Conservation (phyloP, 2,329 filamentous ascomycete genomes). For the Gaeumannomyces sp. region DNA sequence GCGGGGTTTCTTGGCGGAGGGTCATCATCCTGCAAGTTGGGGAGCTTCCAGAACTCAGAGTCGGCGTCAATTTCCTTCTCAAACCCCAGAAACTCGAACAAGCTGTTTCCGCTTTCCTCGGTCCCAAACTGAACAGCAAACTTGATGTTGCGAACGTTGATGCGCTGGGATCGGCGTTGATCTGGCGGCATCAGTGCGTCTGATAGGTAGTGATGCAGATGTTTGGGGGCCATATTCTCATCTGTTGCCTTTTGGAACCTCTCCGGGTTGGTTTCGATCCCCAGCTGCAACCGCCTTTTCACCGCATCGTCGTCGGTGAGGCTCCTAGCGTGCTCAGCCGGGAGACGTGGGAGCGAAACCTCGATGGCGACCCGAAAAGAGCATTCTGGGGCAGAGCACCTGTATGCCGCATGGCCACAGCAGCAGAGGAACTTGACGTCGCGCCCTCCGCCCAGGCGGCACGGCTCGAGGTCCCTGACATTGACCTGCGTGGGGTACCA, state of each 20-base stretch:
- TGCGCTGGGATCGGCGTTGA: slow-evolving; percentile 25
- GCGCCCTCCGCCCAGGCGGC: slow-evolving; percentile 4
- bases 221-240: slow-evolving; percentile 32
- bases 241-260: slow-evolving; percentile 36
- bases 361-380: slow-evolving; percentile 38
- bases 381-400: slow-evolving; percentile 36
- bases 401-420: slow-evolving; percentile 29
- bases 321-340: slow-evolving; percentile 32
- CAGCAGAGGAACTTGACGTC: slow-evolving; percentile 33
- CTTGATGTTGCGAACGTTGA: slow-evolving; percentile 51
- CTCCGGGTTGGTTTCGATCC: slow-evolving; percentile 38
- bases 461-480: slow-evolving; percentile 9
- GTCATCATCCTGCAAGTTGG: slow-evolving; percentile 5
- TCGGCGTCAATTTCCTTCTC: slow-evolving; percentile 30
- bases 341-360: slow-evolving; percentile 43
- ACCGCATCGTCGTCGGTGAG: slow-evolving; percentile 42
- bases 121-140: slow-evolving; percentile 47
- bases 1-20: slow-evolving; percentile 20
- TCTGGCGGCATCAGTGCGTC: slow-evolving; percentile 3
- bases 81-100: slow-evolving; percentile 46
- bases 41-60: slow-evolving; percentile 33
- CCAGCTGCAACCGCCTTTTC: slow-evolving; percentile 29
- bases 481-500: slow-evolving; percentile 12
- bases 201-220: slow-evolving; percentile 21
- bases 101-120: slow-evolving; percentile 35